These are phyloP conservation scores for Vanilla planifolia DNA, from an alignment of 106 monocot genomes.

Conservation along the genomic window DNA sequence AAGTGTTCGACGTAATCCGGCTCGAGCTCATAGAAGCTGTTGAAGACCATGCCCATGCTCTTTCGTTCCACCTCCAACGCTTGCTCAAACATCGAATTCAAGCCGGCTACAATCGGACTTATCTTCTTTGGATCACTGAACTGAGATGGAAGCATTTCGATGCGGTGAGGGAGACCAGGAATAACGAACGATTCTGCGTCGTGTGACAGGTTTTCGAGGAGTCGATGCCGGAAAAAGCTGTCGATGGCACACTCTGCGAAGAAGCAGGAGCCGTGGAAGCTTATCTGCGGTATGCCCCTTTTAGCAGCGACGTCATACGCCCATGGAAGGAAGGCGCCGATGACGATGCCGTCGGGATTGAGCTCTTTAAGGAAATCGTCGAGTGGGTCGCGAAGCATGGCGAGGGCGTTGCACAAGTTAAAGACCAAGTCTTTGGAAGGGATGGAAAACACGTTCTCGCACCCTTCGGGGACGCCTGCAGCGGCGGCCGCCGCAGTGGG, in stretches of 20 bases:
- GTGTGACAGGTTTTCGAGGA: background rate
- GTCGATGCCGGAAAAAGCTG: background rate
- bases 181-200: conserved; percentile 11
- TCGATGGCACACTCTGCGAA: conserved; percentile 3
- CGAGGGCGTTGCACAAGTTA: background rate
- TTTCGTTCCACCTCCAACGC: background rate
- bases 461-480: background rate
- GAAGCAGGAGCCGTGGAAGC: conserved; percentile 28
- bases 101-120: background rate
- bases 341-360: conserved; percentile 13
- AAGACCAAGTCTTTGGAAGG: background rate
- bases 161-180: conserved; percentile 21
- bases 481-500: background rate
- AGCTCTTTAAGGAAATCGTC: background rate
- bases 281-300: conserved; percentile 15
- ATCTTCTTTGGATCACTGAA: background rate
- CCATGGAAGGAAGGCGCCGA: conserved; percentile 30
- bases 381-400: background rate
- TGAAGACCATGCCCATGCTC: conserved; percentile 19
- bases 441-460: background rate
- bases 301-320: conserved; percentile 10
- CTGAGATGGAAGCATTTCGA: conserved; percentile 18
- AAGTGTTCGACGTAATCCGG: conserved; percentile 19
- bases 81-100: conserved; percentile 2
- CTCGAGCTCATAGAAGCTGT: conserved; percentile 28